phyloP scores from a whole-genome alignment of 2,329 filamentous ascomycete genomes.

The Didymella exigua region DNA sequence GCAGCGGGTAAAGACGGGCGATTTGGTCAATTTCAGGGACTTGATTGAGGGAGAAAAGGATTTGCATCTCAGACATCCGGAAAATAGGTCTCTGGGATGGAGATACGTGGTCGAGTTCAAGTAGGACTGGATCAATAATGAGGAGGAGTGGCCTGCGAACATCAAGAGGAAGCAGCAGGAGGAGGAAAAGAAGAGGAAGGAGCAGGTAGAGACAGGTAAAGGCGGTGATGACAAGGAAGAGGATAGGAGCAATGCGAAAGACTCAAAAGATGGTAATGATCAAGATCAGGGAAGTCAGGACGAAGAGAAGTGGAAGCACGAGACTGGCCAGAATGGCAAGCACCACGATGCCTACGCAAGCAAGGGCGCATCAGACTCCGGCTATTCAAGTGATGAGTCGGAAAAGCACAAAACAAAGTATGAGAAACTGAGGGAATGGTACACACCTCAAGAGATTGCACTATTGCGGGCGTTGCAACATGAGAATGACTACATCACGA shows the following conservation, averaged over 20 bases:
- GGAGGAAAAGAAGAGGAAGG: conserved; percentile 18
- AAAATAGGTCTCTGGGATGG: conserved; percentile 56
- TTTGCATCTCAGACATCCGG: conserved; percentile 52
- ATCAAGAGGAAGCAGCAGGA: conserved; percentile 47
- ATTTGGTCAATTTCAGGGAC: conserved; percentile 50
- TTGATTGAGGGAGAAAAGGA: conserved; percentile 42
- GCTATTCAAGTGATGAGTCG: conserved; percentile 27
- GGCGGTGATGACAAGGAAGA: conserved; percentile 23
- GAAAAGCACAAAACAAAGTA: conserved; percentile 25
- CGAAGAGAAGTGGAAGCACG: conserved; percentile 34
- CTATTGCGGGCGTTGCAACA: conserved; percentile 48
- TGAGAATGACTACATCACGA: conserved; percentile 52
- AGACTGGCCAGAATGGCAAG: conserved; percentile 39
- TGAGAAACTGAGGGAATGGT: conserved; percentile 45
- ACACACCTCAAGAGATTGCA: conserved; percentile 51
- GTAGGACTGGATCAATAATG: conserved; percentile 57
- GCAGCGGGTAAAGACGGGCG: conserved; percentile 31
- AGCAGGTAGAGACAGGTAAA: conserved; percentile 32
- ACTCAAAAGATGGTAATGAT: not conserved
- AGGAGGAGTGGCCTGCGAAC: conserved; percentile 58
- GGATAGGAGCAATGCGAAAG: conserved; percentile 17
- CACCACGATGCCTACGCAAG: conserved; percentile 48
- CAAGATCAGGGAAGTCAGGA: conserved; percentile 24
- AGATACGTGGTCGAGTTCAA: conserved; percentile 57
- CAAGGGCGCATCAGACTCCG: conserved; percentile 18